Evolutionary conservation across 1,139 yeast genomes (phyloP).

Genomic region (Yamadazyma friedrichii): DNA sequence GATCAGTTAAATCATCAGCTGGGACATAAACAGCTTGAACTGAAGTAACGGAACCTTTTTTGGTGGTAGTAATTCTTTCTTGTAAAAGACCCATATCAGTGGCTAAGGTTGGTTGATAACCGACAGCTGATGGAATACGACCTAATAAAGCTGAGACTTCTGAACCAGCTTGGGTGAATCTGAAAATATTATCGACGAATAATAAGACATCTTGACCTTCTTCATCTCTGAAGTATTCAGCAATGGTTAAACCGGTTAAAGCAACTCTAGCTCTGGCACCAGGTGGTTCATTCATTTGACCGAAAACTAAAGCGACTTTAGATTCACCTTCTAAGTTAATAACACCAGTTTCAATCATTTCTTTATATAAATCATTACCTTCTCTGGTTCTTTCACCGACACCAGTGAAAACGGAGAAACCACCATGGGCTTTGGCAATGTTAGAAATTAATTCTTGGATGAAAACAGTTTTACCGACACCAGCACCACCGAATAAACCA

Average conservation of each 20-base stretch:
- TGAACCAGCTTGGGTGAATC: conserved; percentile 99
- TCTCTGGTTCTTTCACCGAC: conserved; percentile 99
- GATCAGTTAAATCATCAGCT: conserved; percentile 99
- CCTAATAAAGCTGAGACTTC: conserved; percentile 99
- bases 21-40: conserved; percentile 99
- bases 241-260: conserved; percentile 98
- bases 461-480: conserved; percentile 99
- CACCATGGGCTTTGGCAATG: conserved; percentile 99
- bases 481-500: conserved; percentile 99
- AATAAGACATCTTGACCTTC: conserved; percentile 99
- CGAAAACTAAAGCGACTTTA: conserved; percentile 98
- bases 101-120: conserved; percentile 99
- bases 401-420: conserved; percentile 99
- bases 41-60: conserved; percentile 99
- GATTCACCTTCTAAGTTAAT: conserved; percentile 99
- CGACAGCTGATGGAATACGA: conserved; percentile 99
- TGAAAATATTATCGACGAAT: conserved; percentile 99
- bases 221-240: conserved; percentile 99
- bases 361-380: conserved; percentile 99
- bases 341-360: conserved; percentile 99
- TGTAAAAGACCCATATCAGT: conserved; percentile 99
- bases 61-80: conserved; percentile 99
- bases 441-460: conserved; percentile 99
- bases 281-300: conserved; percentile 99
- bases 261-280: conserved; percentile 99